Conservation (phyloP, 306 rosid genomes). For the Begonia loranthoides region DNA sequence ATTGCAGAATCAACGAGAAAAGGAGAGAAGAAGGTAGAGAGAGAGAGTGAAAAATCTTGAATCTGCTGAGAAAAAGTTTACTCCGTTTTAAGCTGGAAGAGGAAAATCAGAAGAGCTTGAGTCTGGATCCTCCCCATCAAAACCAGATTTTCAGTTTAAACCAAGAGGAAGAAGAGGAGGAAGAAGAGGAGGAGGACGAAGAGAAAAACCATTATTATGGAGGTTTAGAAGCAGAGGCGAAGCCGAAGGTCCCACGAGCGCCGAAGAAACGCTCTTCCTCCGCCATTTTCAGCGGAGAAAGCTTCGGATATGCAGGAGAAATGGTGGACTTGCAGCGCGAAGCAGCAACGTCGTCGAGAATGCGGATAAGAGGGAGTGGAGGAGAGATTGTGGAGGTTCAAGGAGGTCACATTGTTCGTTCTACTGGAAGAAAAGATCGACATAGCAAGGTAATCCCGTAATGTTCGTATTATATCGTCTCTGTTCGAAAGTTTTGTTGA, state of each 20-base stretch:
- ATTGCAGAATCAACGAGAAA: neutral
- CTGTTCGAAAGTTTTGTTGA: no score
- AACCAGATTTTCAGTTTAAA: conserved; percentile 9
- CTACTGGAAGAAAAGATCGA: conserved; percentile 15
- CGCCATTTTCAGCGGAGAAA: conserved; percentile 7
- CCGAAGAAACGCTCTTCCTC: conserved; percentile 10
- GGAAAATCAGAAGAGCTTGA: conserved; percentile 10
- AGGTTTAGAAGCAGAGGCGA: conserved; percentile 8
- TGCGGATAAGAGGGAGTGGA: conserved; percentile 12
- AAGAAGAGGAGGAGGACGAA: conserved; percentile 10
- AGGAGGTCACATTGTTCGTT: conserved; percentile 21
- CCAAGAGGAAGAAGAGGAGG: conserved; percentile 12
- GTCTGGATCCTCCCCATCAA: conserved; percentile 15
- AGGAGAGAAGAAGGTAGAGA: neutral
- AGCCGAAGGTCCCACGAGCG: conserved; percentile 1
- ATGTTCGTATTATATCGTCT: no score
- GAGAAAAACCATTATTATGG: conserved; percentile 8
- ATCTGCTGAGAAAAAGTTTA: no score
- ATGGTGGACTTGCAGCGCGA: conserved; percentile 13
- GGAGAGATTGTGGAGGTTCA: conserved; percentile 18
- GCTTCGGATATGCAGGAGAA: conserved; percentile 17
- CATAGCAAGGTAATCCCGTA: conserved; percentile 7
- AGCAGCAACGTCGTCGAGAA: conserved; percentile 6
- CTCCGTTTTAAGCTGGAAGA: conserved; percentile 17
- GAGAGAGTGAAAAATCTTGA: neutral